A percentile compares a stretch with the other conserved stretches of the same genome.
Evolutionary conservation across 805 yeast genomes (phyloP).

Genomic region (Teunomyces atbi): DNA sequence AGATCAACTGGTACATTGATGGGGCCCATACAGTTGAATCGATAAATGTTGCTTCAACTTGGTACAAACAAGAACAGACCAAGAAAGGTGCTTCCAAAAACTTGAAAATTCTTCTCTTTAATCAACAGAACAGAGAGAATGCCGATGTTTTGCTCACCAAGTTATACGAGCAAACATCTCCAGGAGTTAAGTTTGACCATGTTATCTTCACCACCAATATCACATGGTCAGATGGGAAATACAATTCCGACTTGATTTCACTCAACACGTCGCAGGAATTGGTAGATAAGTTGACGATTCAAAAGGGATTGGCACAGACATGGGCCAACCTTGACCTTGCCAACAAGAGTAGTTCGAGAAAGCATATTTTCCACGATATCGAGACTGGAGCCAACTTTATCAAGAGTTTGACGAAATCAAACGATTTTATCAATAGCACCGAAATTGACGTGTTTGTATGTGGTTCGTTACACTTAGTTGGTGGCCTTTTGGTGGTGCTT

Average conservation of each 20-base stretch:
- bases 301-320: conserved; percentile 64
- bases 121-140: conserved; percentile 88
- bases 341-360: conserved; percentile 24
- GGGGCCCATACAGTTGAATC: conserved; percentile 97
- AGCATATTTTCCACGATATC: conserved; percentile 65
- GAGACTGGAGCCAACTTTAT: conserved; percentile 67
- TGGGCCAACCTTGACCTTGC: conserved; percentile 59
- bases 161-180: conserved; percentile 41
- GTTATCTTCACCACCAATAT: conserved; percentile 88
- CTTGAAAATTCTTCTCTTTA: conserved; percentile 65
- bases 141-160: conserved; percentile 60
- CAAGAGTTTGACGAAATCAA: conserved; percentile 39
- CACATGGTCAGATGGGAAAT: conserved; percentile 82
- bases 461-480: conserved; percentile 92
- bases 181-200: conserved; percentile 58
- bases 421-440: conserved; percentile 18
- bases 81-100: conserved; percentile 25
- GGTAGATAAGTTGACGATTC: conserved; percentile 79
- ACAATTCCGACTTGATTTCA: conserved; percentile 80
- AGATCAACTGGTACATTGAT: conserved; percentile 78
- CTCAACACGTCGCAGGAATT: conserved; percentile 77
- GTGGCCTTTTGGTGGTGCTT: conserved; percentile 85
- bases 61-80: conserved; percentile 53
- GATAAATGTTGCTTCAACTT: conserved; percentile 71
- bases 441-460: conserved; percentile 78